Conservation (phyloP, 192 early-diverging fungal species). For the Backusella parvicylindrica region DNA sequence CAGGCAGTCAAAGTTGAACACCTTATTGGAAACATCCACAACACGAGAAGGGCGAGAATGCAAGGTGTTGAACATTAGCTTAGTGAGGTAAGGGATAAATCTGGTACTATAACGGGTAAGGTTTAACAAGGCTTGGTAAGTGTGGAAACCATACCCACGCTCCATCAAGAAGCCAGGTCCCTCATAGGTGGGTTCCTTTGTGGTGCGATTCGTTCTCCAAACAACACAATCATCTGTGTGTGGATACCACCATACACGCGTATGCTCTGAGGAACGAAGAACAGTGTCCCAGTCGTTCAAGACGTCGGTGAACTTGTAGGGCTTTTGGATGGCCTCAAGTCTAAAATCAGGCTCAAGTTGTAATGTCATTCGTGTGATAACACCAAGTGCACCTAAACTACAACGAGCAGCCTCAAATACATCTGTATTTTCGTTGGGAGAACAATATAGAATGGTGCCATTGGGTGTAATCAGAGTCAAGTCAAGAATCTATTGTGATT, state of each 20-base stretch:
- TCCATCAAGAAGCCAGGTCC: conserved; percentile 27
- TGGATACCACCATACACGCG: conserved; percentile 78
- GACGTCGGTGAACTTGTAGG: conserved; percentile 52
- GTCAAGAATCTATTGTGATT: conserved; percentile 46
- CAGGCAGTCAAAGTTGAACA: conserved; percentile 69
- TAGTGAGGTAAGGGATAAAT: conserved; percentile 46
- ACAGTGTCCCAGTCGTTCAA: conserved; percentile 48
- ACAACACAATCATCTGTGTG: conserved; percentile 67
- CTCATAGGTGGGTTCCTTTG: conserved; percentile 21
- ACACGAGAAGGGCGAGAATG: conserved; percentile 45
- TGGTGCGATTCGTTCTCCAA: conserved; percentile 65
- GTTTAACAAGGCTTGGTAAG: conserved; percentile 57
- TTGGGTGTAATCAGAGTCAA: conserved; percentile 62
- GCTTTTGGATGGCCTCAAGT: conserved; percentile 64
- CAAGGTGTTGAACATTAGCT: conserved; percentile 52
- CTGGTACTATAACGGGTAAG: conserved; percentile 47
- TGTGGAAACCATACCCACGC: conserved; percentile 33
- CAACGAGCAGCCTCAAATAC: conserved; percentile 69
- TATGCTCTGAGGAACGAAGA: conserved; percentile 65
- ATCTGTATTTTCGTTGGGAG: conserved; percentile 37
- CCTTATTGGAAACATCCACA: conserved; percentile 60
- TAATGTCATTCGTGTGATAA: conserved; percentile 63
- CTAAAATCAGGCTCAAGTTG: conserved; percentile 62
- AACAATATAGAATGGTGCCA: conserved; percentile 51
- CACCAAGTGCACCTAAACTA: conserved; percentile 63